Percentiles rank a stretch among this genome's conserved stretches.
Evolutionary conservation across 768 basidiomycete species (phyloP).

Genomic region (Hemileccinum impolitum): DNA sequence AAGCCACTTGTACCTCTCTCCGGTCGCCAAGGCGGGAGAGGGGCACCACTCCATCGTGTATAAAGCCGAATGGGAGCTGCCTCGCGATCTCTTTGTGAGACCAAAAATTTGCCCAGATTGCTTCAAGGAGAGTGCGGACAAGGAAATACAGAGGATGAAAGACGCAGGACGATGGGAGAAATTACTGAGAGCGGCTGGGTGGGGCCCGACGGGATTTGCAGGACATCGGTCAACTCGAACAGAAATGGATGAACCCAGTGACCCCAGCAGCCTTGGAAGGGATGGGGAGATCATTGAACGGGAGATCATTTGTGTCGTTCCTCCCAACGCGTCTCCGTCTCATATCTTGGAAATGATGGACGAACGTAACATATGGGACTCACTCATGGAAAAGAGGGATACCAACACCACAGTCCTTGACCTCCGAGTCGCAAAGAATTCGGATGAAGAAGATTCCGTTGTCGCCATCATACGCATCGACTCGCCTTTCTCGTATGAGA

Average conservation of each 20-base stretch:
- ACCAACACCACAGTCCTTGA: background rate
- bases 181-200: constrained; percentile 9
- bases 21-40: constrained; percentile 32
- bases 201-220: constrained; percentile 10
- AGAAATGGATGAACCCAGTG: constrained; percentile 1
- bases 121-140: constrained; percentile 29
- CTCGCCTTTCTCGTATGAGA: constrained; percentile 13
- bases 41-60: constrained; percentile 57
- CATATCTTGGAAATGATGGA: background rate
- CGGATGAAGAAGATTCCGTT: background rate
- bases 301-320: constrained; percentile 14
- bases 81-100: constrained; percentile 37
- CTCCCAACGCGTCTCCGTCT: background rate
- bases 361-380: background rate
- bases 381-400: background rate
- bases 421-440: background rate
- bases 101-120: constrained; percentile 39
- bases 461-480: constrained; percentile 10
- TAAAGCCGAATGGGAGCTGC: constrained; percentile 50
- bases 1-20: constrained; percentile 51
- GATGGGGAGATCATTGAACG: constrained; percentile 19
- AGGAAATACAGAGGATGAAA: constrained; percentile 21
- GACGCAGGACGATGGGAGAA: constrained; percentile 19
- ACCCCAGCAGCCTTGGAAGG: background rate
- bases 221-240: background rate